Base-by-base conservation (phyloP, 106 monocot species). In the Dendrobium nobile region DNA sequence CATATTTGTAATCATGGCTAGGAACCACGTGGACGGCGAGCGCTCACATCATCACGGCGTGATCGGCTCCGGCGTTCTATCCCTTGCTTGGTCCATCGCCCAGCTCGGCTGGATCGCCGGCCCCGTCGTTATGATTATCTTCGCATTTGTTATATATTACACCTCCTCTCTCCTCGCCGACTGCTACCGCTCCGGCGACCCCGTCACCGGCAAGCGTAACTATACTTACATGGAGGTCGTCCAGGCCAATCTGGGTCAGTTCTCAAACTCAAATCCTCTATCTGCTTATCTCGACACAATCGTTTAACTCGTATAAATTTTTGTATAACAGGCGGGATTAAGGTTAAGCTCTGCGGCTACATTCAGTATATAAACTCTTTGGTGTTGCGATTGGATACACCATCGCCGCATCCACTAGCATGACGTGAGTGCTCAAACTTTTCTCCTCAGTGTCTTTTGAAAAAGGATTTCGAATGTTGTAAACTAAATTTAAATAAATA, bases 31-130 rank as follows among this genome's bases (percentile, higher is more conserved):
- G 82, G 92, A 92, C 89, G 33, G 86, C 89, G 51, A 92, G 92
- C 59, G 86, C 92, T 3, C 92, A 92, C 79, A 92, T 92, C 78
- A 87, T 92, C 77, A 92, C 92, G 11, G 91, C 88, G 88, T 91
- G 72, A 88, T 91, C 42, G 91, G 91, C 5, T 91, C 91, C 73
- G 90, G 90, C 20, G 85, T 90, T 82, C 85, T 90, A 1, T 87
- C 90, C 6, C 85, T 87, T 19, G 90, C 87, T 2, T 91, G 88
- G 88, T 84, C 88, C n/a, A 82, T 91, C 26, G 91, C 64, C 9
- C 91, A 91, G 82, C 85, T 91, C 22, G 91, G 91, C 0, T 91
- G 91, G 91, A 72, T 91, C 41, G 88, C 85, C 9, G 91, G 91
- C 16, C 91, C 91, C 4, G 44, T 61, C 59, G 85, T 79, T 27